A percentile compares a stretch with the other conserved stretches of the same genome.
Conservation (phyloP, 2,329 filamentous ascomycete genomes). For the Penicillium digitatum region DNA sequence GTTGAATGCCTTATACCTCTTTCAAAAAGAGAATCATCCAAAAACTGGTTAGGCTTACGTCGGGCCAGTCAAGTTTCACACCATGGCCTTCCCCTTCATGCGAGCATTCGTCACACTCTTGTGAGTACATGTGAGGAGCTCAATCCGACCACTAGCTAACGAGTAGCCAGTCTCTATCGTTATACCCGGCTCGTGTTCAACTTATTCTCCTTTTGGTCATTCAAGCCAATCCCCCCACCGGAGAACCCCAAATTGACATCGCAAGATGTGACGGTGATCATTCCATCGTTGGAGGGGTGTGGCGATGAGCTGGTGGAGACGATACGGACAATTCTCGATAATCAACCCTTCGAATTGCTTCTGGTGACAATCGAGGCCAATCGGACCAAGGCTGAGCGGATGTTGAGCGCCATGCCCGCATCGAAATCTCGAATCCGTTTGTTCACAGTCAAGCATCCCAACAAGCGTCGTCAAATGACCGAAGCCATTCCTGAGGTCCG, state of each 20-base stretch:
- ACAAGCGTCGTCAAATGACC: conserved; percentile 92
- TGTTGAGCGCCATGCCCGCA: conserved; percentile 53
- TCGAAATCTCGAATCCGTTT: conserved; percentile 67
- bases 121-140: conserved; percentile 23
- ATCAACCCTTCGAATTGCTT: conserved; percentile 64
- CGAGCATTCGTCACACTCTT: conserved; percentile 42
- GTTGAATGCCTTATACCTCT: background rate
- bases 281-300: conserved; percentile 84
- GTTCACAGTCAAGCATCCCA: conserved; percentile 75
- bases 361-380: conserved; percentile 85
- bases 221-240: conserved; percentile 78
- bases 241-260: conserved; percentile 73
- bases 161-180: conserved; percentile 62
- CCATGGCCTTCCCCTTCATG: conserved; percentile 40
- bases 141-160: conserved; percentile 7
- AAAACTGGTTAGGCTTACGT: background rate
- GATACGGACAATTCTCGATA: conserved; percentile 56
- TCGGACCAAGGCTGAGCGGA: conserved; percentile 61
- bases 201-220: conserved; percentile 77
- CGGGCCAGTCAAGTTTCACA: conserved; percentile 7
- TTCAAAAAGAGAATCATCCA: background rate
- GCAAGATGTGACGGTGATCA: conserved; percentile 86
- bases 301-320: conserved; percentile 80
- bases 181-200: conserved; percentile 84
- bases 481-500: conserved; percentile 79